Evolutionary conservation across 176 grass and related monocot species (phyloP).

Genomic region (maize (Zea mays)): Zm-B73-REFERENCE-NAM-5.0 NC_050098.1:170546001-170546500

Average conservation of each 20-base stretch:
- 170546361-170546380: too few relatives aligned
- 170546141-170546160: not conserved
- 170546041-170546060: constrained; percentile 39
- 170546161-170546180: not conserved
- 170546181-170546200: not conserved
- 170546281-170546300: constrained; percentile 26
- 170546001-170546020: constrained; percentile 35
- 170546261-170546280: constrained; percentile 49
- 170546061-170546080: constrained; percentile 29
- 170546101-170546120: not conserved
- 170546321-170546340: not conserved
- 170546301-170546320: not conserved
- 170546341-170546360: not conserved
- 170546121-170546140: not conserved
- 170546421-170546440: not conserved
- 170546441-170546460: not conserved
- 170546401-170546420: not conserved
- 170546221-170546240: constrained; percentile 7
- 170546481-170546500: not conserved
- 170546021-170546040: constrained; percentile 37
- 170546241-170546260: constrained; percentile 15
- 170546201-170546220: not conserved
- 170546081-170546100: not conserved
- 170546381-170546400: too few relatives aligned
- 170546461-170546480: not conserved